Percentiles rank a stretch among this genome's conserved stretches.
Evolutionary conservation across 148 eudicot species (phyloP).

Genomic region (Spergularia marina): DNA sequence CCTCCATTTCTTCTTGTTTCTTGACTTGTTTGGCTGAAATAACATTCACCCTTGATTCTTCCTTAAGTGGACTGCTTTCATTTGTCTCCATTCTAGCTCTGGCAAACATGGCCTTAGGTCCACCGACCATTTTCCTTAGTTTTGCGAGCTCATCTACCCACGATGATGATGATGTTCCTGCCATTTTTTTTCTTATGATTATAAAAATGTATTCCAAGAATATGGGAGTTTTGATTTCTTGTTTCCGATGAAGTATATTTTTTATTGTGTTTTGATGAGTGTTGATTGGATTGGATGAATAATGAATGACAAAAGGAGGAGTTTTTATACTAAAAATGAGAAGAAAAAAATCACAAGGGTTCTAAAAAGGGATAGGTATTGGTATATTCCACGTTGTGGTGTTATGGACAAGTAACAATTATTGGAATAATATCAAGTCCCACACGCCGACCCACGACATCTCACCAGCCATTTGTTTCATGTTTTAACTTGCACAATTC

Average conservation of each 20-base stretch:
- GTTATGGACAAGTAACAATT: background rate
- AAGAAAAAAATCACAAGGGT: slow-evolving; percentile 11
- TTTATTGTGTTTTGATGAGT: background rate
- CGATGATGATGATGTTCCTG: slow-evolving; percentile 14
- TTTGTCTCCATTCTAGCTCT: slow-evolving; percentile 6
- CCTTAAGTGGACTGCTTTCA: background rate
- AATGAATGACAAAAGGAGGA: background rate
- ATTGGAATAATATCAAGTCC: slow-evolving; percentile 8
- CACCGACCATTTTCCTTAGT: slow-evolving; percentile 34
- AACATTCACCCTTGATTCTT: background rate
- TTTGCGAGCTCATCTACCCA: slow-evolving; percentile 44
- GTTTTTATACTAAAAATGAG: slow-evolving; percentile 12
- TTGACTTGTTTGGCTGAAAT: background rate
- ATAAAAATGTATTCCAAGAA: no score
- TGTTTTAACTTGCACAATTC: background rate
- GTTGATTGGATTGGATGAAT: background rate
- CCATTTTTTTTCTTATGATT: slow-evolving; percentile 11
- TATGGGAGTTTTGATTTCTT: background rate
- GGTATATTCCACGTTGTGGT: slow-evolving; percentile 19
- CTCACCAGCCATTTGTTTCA: slow-evolving; percentile 12
- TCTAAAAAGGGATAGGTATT: slow-evolving; percentile 4
- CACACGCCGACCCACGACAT: background rate
- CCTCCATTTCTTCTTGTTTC: slow-evolving; percentile 15
- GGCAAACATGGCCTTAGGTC: slow-evolving; percentile 29
- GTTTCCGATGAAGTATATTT: no score